These are phyloP conservation scores for Rhynchosporium graminicola DNA, from an alignment of 2,329 filamentous ascomycete genomes.

Conservation along the genomic window DNA sequence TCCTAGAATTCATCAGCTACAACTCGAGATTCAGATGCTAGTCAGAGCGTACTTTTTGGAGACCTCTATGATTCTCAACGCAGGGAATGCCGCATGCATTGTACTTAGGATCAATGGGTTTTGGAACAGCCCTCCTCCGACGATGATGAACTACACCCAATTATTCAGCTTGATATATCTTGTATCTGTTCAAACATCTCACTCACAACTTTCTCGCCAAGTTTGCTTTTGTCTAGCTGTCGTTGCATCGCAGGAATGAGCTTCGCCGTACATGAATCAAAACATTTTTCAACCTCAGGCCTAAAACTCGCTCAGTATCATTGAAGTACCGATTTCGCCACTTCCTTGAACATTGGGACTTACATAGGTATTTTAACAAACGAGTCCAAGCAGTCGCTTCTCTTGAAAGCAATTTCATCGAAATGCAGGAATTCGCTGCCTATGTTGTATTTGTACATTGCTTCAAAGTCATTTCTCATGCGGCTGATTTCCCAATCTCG, in stretches of 20 bases:
- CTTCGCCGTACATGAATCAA: constrained; percentile 16
- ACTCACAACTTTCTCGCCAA: constrained; percentile 7
- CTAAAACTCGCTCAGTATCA: constrained; percentile 4
- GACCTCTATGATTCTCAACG: background rate
- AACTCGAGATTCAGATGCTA: background rate
- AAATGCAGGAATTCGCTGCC: background rate
- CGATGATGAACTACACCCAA: constrained; percentile 16
- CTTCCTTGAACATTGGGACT: background rate
- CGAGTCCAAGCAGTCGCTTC: background rate
- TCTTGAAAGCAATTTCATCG: background rate
- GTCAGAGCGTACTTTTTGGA: constrained; percentile 11
- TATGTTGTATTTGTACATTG: constrained; percentile 12
- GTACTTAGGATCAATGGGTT: constrained; percentile 12
- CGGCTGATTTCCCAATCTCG: constrained; percentile 11
- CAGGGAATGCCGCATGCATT: background rate
- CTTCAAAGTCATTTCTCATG: constrained; percentile 19
- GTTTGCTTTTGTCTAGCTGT: constrained; percentile 2
- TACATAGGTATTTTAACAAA: constrained; percentile 3
- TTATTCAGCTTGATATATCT: background rate
- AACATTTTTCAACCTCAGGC: constrained; percentile 19
- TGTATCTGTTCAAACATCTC: background rate
- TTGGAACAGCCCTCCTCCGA: constrained; percentile 21
- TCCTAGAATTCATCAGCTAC: constrained; percentile 10
- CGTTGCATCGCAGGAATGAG: constrained; percentile 6
- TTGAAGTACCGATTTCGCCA: too few species aligned